Base-by-base conservation (phyloP, 2,329 filamentous ascomycete species). In the Podosphaera aphanis region DNA sequence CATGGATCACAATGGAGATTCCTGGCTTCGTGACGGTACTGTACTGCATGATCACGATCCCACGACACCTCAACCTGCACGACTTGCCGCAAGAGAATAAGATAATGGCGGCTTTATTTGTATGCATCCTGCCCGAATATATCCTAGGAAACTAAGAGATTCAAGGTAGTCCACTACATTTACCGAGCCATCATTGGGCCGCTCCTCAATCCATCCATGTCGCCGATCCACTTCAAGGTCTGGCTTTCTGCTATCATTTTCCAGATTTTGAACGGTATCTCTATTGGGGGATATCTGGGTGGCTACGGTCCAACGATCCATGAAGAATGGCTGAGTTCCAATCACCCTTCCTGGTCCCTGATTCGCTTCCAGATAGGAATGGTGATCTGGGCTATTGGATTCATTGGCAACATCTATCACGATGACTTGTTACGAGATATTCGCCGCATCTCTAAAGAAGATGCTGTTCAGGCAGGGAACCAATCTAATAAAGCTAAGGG, bases 401-500 rank as follows among this genome's bases (percentile, higher is more conserved):
- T 94, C 48, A 64, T 76, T 15, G 77, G 71, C 29, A 95, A 94
- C 61, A 83, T 90, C 57, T 83, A 77, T 60, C 83, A 93, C 58
- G 90, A 98, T 60, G 83, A 90, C 57, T 79, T 84, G 54, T 69
- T 98, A 47, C 81, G 88, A 48, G 79, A 90, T 59, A 86, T 98
- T 52, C 72, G 90, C 6, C 70, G 29, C 11, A 29, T 29, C 25
- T 11, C 6, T 6, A 29, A 29, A 6, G 25, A 5, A 29, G 11
- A 29, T 29, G 11, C 11, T 29, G 5, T 5, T 11, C 25, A 29
- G 11, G 25, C 25, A 11, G 25, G 25, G 25, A 29, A 11, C 11
- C 25, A 29, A 6, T 11, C 25, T 29, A 29, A 11, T 11, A 29
- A 6, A 11, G 11, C 5, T 11, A 29, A 11, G 25, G 29, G 15